These are phyloP conservation scores for Didymosphaeria variabile DNA, from an alignment of 2,329 filamentous ascomycete species.

Conservation along the genomic window DNA sequence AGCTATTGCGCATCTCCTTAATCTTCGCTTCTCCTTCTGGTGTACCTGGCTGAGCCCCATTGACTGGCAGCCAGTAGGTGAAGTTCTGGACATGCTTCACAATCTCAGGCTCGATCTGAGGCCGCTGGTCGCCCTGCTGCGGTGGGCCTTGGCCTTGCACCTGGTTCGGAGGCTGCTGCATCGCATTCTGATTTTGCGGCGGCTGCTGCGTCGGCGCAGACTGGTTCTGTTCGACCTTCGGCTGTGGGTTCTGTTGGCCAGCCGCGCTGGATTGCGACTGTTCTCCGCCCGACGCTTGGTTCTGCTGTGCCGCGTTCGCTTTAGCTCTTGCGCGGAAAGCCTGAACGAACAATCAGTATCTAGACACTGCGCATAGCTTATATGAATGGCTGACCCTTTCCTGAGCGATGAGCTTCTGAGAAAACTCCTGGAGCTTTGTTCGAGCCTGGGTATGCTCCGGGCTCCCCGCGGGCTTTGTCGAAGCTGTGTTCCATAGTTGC, in stretches of 20 bases:
- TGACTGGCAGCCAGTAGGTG: conserved; percentile 41
- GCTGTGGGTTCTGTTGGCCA: conserved; percentile 30
- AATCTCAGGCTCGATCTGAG: conserved; percentile 43
- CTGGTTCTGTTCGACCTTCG: conserved; percentile 29
- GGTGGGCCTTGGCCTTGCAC: conserved; percentile 23
- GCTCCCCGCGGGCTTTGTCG: conserved; percentile 58
- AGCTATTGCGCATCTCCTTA: conserved; percentile 47
- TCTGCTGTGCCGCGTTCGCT: conserved; percentile 32
- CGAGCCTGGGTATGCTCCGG: conserved; percentile 61
- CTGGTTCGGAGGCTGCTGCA: conserved; percentile 19
- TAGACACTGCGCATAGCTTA: not conserved
- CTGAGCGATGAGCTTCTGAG: conserved; percentile 61
- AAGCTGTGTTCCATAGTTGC: conserved; percentile 63
- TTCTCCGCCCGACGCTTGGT: conserved; percentile 18
- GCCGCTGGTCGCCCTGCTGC: conserved; percentile 16
- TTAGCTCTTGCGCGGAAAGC: conserved; percentile 54
- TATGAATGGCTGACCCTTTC: conserved; percentile 30
- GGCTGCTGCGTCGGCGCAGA: conserved; percentile 42
- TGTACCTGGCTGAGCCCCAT: conserved; percentile 40
- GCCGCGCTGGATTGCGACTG: conserved; percentile 31
- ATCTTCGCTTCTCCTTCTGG: conserved; percentile 47
- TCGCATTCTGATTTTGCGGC: conserved; percentile 24
- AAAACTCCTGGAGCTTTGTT: conserved; percentile 61
- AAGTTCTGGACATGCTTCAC: conserved; percentile 50
- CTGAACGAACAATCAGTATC: not conserved